Conservation (phyloP, 2,329 filamentous ascomycete species). For the Fusarium sp. region DNA sequence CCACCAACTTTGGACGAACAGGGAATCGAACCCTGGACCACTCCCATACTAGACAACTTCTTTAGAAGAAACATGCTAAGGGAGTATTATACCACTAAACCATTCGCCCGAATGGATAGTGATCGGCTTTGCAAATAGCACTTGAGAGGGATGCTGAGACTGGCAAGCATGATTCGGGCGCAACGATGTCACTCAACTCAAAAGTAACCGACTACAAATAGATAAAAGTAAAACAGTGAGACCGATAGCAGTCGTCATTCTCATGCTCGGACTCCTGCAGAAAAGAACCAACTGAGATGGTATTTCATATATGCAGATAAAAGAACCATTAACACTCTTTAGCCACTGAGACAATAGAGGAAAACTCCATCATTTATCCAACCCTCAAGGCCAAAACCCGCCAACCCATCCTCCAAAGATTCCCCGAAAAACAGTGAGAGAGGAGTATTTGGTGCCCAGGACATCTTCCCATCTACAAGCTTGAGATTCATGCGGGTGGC, state of each 20-base stretch:
- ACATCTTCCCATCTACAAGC: neutral
- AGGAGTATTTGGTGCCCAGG: neutral
- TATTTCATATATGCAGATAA: neutral
- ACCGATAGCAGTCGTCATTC: neutral
- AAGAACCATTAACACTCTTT: neutral
- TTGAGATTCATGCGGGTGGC: neutral
- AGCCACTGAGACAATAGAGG: neutral
- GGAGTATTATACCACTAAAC: constrained; percentile 42
- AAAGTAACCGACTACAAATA: neutral
- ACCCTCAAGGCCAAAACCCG: neutral
- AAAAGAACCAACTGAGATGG: neutral
- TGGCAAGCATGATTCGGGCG: neutral
- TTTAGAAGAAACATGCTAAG: constrained; percentile 21
- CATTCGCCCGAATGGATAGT: constrained; percentile 31
- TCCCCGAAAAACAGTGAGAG: neutral
- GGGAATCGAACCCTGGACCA: constrained; percentile 41
- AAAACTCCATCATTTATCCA: neutral
- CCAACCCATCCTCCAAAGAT: too few relatives aligned
- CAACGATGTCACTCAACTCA: neutral
- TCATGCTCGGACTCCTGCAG: neutral
- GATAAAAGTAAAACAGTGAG: neutral
- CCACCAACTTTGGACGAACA: constrained; percentile 33
- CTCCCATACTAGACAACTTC: constrained; percentile 17
- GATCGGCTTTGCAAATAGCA: rapidly evolving
- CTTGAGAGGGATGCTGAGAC: neutral